Evolutionary conservation across 1,139 yeast species (phyloP).

Genomic region (Candida dubliniensis): DNA sequence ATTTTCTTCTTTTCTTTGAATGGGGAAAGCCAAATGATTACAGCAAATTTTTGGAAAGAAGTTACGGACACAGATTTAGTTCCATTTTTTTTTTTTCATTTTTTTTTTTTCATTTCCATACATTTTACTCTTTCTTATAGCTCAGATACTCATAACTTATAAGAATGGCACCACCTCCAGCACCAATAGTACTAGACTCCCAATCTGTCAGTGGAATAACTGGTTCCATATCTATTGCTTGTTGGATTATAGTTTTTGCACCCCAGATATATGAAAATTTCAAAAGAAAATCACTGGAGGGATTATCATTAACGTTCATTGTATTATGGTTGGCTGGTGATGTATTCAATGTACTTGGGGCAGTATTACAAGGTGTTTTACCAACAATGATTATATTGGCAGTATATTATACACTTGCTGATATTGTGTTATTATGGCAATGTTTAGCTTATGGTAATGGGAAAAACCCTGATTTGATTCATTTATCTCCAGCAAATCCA

Average conservation of each 20-base stretch:
- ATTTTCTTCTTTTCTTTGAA: too few species aligned
- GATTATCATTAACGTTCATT: conserved; percentile 78
- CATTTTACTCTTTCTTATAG: too few species aligned
- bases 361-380: conserved; percentile 80
- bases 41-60: too few species aligned
- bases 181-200: conserved; percentile 69
- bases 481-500: conserved; percentile 89
- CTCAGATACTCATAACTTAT: neutral
- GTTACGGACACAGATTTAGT: too few species aligned
- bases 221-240: conserved; percentile 90
- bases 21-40: too few species aligned
- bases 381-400: conserved; percentile 94
- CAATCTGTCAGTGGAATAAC: conserved; percentile 82
- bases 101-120: too few species aligned
- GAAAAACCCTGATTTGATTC: conserved; percentile 60
- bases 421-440: conserved; percentile 76
- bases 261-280: conserved; percentile 95
- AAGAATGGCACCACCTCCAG: conserved; percentile 31
- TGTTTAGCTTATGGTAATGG: conserved; percentile 71
- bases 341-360: conserved; percentile 86
- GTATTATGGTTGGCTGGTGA: conserved; percentile 89
- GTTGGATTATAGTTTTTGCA: conserved; percentile 97
- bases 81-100: too few species aligned
- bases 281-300: conserved; percentile 79
- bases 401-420: conserved; percentile 88